A percentile compares a stretch with the other conserved stretches of the same genome.
Conservation (phyloP, 176 grass and related monocot species). For the Avena atlantica region DNA sequence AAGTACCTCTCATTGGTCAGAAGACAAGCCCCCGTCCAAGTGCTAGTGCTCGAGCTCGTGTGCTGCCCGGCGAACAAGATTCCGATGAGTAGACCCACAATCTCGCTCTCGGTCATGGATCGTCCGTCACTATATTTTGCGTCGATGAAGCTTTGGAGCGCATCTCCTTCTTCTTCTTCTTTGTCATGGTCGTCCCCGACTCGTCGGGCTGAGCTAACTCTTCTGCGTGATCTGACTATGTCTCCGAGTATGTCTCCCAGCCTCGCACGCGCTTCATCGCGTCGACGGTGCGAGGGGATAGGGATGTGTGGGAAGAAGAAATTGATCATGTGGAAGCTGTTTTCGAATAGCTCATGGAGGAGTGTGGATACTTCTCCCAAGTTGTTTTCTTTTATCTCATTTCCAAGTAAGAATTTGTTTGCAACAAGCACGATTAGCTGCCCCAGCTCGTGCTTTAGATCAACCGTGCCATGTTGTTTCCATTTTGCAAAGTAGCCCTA, state of each 20-base stretch:
- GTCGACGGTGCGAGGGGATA: not conserved
- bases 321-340: not conserved
- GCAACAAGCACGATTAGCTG: not conserved
- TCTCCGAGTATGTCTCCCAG: not conserved
- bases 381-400: not conserved
- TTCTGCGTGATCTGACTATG: not conserved
- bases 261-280: not conserved
- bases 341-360: not conserved
- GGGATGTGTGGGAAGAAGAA: conserved; percentile 1
- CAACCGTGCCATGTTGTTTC: not conserved
- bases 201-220: not conserved
- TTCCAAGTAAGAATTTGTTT: not conserved
- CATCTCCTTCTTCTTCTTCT: not conserved
- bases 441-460: conserved; percentile 20
- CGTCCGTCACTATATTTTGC: not conserved
- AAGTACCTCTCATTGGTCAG: not conserved
- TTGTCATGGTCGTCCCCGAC: not conserved
- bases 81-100: not conserved
- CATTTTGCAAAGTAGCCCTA: not conserved
- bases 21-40: not conserved
- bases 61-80: not conserved
- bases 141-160: not conserved
- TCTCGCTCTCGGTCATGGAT: not conserved
- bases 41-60: not conserved
- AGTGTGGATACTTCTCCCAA: not conserved